phyloP scores from a whole-genome alignment of 495 filamentous ascomycete species.

The Penicillium paxilli region DNA sequence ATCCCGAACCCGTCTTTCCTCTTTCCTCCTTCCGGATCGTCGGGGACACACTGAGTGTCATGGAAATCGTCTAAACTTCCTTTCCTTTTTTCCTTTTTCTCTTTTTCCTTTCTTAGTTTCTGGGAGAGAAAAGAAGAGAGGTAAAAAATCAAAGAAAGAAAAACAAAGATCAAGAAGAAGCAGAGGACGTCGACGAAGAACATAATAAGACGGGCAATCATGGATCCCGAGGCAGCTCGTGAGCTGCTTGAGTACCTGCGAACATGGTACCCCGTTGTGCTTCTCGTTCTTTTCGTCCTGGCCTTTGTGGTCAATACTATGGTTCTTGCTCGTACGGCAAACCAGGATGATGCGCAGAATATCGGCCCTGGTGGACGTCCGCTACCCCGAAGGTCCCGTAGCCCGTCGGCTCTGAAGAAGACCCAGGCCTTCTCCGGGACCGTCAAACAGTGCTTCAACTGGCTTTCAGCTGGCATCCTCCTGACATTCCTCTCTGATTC shows the following conservation, averaged over 20 bases:
- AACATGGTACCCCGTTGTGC: conserved; percentile 63
- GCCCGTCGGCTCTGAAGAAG: conserved; percentile 33
- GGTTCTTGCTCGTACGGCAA: conserved; percentile 46
- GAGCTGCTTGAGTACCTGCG: conserved; percentile 53
- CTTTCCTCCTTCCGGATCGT: conserved; percentile 7
- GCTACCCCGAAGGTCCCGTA: conserved; percentile 59
- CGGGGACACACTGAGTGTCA: conserved; percentile 31
- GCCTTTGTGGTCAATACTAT: conserved; percentile 66
- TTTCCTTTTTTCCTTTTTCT: conserved; percentile 6
- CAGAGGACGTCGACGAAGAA: too few relatives aligned
- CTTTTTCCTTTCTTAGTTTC: conserved; percentile 4
- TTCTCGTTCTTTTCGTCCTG: conserved; percentile 66
- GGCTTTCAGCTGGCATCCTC: conserved; percentile 64
- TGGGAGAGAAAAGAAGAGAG: neutral
- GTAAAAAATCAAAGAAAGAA: neutral
- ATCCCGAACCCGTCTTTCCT: conserved; percentile 15
- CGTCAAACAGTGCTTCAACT: conserved; percentile 70
- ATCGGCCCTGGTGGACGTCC: conserved; percentile 80
- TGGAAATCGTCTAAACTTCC: conserved; percentile 40
- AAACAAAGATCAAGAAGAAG: neutral
- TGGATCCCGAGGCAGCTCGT: conserved; percentile 41
- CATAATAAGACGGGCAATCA: conserved; percentile 18
- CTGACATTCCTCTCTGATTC: conserved; percentile 75
- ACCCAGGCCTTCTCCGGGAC: conserved; percentile 54
- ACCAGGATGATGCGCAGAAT: conserved; percentile 32